Base-by-base conservation (phyloP, 2,329 filamentous ascomycete genomes). In the Passalora sequoiae region DNA sequence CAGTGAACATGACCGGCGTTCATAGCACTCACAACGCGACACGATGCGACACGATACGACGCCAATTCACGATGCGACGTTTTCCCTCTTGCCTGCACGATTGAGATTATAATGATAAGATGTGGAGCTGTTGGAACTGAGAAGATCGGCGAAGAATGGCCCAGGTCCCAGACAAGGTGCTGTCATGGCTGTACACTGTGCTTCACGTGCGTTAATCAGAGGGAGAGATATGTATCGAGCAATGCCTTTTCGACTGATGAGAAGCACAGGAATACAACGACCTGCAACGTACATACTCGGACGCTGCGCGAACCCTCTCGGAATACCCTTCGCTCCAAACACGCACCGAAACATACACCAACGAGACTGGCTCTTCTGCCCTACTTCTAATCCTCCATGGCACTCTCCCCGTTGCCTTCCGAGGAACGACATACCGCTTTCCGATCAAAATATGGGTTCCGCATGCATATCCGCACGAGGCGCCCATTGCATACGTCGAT, bases 151-250 rank as follows among this genome's bases (percentile, higher is more conserved):
- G 24, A 22, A 36, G 9, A n/a, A 77, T 77, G 74, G 69, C 74
- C 49, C 80, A 82, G 58, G 86, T 95, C 63, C 84, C 87, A 59
- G 89, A 94, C 67, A 86, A 89, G 69, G 84, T 94, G 49, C 75
- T 97, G 60, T 89, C 89, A 69, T 97, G 91, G 91, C 81, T 97
- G 4, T 95, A 94, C 69, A 92, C 86, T 68, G 83, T 95, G 43
- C 70, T 97, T 46, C 59, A 60, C 38, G 60, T 62, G 46, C 86
- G 84, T 50, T 16, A 12, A n/a, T 15, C 37, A 36, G 24, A 25
- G 17, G n/a, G n/a, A n/a, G n/a, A n/a, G n/a, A n/a, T n/a, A n/a
- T n/a, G n/a, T n/a, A 15, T 20, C 36, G 32, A 27, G 20, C n/a
- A 4, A 28, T 22, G 19, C 28, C 27, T 17, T n/a, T 27, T n/a